Base-by-base conservation (phyloP, 495 filamentous ascomycete genomes). In the Aspergillus baeticus region DNA sequence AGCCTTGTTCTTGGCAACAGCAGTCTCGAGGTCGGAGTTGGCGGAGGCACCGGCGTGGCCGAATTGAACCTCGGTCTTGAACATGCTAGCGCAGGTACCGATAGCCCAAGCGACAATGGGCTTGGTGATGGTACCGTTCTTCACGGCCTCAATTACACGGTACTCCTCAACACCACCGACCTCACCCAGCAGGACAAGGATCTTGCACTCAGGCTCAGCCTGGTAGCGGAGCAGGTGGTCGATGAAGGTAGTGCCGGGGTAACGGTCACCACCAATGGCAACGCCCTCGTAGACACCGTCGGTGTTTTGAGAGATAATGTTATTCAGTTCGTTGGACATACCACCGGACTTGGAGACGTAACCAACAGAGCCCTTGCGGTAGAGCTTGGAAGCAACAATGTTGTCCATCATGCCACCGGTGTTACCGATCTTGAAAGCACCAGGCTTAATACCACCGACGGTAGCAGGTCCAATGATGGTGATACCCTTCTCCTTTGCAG, bases 391-490 rank as follows among this genome's bases (percentile, higher is more conserved):
- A 63, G 94, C 92, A 56, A 98, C 94, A 66, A 98, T 98, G 84
- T 98, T 98, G 84, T 98, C 94, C 94, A 98, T 98, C 94, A 98
- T 98, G 76, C 94, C 94, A 84, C 94, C 94, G 60, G 94, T 98
- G 84, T 98, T 98, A 75, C 94, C 94, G 61, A 98, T 98, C 86
- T 98, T 98, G 86, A 89, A 98, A 69, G 89, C 87, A 76, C 94
- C 95, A 57, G 94, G 94, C 84, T 98, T 98, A 82, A 98, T 97
- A 68, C 94, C 94, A 85, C 94, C 94, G 59, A 98, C 94, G 52
- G 94, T 98, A 56, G 94, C 94, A 58, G 94, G 94, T 53, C 94
- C 94, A 68, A 98, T 96, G 77, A 98, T 98, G 67, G 92, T 97
- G 72, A 98, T 90, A 47, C 93, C 93, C 85, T 97, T 98, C 84